A percentile compares a stretch with the other conserved stretches of the same genome.
phyloP scores from a whole-genome alignment of 805 yeast species.

The Candida chilensis region DNA sequence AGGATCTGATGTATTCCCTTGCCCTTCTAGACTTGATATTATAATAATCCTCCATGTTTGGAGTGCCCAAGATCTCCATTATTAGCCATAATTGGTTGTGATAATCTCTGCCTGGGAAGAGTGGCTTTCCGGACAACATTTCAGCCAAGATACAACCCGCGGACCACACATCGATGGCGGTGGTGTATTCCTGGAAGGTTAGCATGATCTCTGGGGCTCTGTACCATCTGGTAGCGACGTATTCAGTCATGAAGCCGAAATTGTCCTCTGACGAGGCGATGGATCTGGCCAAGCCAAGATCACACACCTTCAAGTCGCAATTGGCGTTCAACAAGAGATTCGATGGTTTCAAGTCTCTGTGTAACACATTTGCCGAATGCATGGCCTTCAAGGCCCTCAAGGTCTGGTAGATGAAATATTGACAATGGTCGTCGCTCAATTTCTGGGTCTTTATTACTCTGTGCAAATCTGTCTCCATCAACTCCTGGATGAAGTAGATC shows the following conservation, averaged over 20 bases:
- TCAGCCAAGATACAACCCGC: conserved; percentile 76
- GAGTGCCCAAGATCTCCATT: conserved; percentile 64
- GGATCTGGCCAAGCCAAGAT: conserved; percentile 63
- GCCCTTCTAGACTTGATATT: conserved; percentile 70
- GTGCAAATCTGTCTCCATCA: conserved; percentile 70
- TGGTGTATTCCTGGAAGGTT: conserved; percentile 60
- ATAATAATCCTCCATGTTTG: conserved; percentile 63
- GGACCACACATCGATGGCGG: conserved; percentile 76
- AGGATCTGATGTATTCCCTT: conserved; percentile 62
- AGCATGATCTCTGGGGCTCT: conserved; percentile 81
- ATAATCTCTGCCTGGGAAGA: conserved; percentile 72
- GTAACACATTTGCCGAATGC: conserved; percentile 67
- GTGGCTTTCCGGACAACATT: conserved; percentile 48
- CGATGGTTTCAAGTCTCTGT: conserved; percentile 71
- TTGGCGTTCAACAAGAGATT: conserved; percentile 58
- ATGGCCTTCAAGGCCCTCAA: conserved; percentile 61
- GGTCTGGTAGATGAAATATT: conserved; percentile 63
- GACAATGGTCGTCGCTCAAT: conserved; percentile 58
- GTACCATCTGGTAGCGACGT: conserved; percentile 82
- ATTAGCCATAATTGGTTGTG: conserved; percentile 59
- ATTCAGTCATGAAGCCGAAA: conserved; percentile 57
- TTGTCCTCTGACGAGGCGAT: conserved; percentile 37
- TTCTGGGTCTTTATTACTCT: conserved; percentile 47
- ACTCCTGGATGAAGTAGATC: conserved; percentile 68
- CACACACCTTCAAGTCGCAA: conserved; percentile 72